These are phyloP conservation scores for Talaromyces proteolyticus DNA, from an alignment of 495 filamentous ascomycete genomes.

Conservation along the genomic window DNA sequence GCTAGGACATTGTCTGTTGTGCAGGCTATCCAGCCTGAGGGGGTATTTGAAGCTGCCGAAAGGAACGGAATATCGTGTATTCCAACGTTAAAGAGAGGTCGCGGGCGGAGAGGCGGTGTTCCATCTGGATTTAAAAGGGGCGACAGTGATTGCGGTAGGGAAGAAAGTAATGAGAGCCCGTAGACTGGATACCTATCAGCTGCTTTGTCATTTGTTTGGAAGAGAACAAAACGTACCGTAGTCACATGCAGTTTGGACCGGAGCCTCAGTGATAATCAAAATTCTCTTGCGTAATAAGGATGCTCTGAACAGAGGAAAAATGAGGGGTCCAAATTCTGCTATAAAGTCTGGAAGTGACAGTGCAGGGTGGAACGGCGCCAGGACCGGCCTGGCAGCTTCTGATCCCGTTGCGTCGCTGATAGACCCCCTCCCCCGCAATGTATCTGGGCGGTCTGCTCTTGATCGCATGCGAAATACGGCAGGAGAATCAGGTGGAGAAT, in stretches of 20 bases:
- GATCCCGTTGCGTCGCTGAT: constrained; percentile 46
- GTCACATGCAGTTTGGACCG: constrained; percentile 79
- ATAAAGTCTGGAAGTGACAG: constrained; percentile 71
- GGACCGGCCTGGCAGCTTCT: constrained; percentile 59
- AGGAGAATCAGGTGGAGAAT: constrained; percentile 48
- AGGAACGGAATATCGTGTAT: constrained; percentile 87
- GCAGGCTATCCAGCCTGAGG: constrained; percentile 79
- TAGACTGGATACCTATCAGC: constrained; percentile 59
- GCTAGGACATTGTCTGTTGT: constrained; percentile 88
- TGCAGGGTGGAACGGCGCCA: constrained; percentile 79
- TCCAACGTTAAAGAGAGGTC: constrained; percentile 83
- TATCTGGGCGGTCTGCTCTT: constrained; percentile 29
- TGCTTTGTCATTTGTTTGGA: not conserved
- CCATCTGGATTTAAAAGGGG: constrained; percentile 40
- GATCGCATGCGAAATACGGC: constrained; percentile 42
- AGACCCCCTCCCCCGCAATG: constrained; percentile 21
- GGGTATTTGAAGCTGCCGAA: constrained; percentile 28
- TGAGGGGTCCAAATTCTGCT: constrained; percentile 79
- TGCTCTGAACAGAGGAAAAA: constrained; percentile 88
- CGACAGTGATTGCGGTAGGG: constrained; percentile 58
- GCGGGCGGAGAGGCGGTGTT: constrained; percentile 56
- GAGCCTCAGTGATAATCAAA: constrained; percentile 74
- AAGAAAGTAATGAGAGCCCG: constrained; percentile 88
- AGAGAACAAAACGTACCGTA: constrained; percentile 55
- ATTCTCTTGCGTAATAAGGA: constrained; percentile 84